Conservation (phyloP, 2,329 filamentous ascomycete genomes). For the Sporothrix euskadiensis region DNA sequence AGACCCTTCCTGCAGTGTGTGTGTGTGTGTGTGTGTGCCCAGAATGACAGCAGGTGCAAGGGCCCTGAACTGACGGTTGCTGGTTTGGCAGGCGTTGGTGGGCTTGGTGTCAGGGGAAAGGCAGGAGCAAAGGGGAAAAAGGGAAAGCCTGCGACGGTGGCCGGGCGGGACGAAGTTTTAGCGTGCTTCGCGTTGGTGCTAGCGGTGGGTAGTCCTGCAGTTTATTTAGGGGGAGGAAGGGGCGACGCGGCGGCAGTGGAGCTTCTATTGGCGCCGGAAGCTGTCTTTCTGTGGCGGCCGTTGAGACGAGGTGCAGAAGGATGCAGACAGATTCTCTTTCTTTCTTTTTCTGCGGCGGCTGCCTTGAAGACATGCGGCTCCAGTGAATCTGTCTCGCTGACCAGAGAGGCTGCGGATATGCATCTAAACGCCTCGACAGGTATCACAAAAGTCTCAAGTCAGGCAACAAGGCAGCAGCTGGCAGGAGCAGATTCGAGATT, state of each 20-base stretch:
- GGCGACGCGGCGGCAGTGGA: slow-evolving; percentile 19
- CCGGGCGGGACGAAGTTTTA: slow-evolving; percentile 28
- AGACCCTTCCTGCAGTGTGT: neutral
- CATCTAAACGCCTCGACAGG: neutral
- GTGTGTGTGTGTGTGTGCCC: neutral
- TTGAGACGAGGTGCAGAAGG: slow-evolving; percentile 3
- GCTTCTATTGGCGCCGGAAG: slow-evolving; percentile 23
- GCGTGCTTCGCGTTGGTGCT: slow-evolving; percentile 23
- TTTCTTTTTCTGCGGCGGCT: neutral
- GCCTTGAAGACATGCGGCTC: neutral
- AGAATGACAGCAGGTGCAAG: slow-evolving; percentile 11
- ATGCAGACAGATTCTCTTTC: neutral
- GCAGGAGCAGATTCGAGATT: neutral
- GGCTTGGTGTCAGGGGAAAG: slow-evolving; percentile 14
- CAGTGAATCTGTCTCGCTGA: neutral
- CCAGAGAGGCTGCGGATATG: neutral
- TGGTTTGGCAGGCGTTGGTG: slow-evolving; percentile 7
- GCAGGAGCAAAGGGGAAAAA: neutral
- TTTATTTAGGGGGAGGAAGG: slow-evolving; percentile 9
- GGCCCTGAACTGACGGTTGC: neutral
- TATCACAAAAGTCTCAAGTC: neutral
- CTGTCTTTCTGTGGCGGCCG: slow-evolving; percentile 15
- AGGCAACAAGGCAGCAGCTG: slow-evolving; percentile 16
- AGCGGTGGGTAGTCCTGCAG: slow-evolving; percentile 17
- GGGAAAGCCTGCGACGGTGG: slow-evolving; percentile 12